Conservation (phyloP, 2,329 filamentous ascomycete genomes). For the Epichloe amarillans region DNA sequence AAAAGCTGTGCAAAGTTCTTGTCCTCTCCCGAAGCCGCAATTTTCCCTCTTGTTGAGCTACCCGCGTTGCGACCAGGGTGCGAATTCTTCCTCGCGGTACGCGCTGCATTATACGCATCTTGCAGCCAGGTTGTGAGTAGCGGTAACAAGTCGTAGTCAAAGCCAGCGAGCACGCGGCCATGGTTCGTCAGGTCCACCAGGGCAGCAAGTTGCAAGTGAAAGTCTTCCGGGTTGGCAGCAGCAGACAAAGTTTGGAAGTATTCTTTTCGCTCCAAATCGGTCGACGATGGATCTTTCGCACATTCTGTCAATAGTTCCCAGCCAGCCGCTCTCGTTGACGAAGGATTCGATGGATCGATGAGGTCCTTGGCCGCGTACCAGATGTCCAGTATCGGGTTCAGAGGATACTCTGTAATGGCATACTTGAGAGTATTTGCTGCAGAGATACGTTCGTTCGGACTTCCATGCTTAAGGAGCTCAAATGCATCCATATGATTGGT, state of each 20-base stretch:
- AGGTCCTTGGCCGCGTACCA: constrained; percentile 56
- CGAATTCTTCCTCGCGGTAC: constrained; percentile 34
- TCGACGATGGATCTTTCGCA: constrained; percentile 46
- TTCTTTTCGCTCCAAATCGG: constrained; percentile 52
- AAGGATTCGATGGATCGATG: constrained; percentile 43
- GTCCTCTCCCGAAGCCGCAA: constrained; percentile 37
- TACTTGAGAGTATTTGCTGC: constrained; percentile 45
- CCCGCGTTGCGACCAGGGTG: constrained; percentile 23
- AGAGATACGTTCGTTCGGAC: constrained; percentile 37
- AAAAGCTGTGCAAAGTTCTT: constrained; percentile 52
- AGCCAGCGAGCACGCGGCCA: constrained; percentile 50
- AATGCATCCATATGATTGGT: constrained; percentile 40
- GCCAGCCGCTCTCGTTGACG: constrained; percentile 41
- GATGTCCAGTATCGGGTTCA: constrained; percentile 46
- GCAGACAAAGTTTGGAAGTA: constrained; percentile 51
- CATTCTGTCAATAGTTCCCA: constrained; percentile 55
- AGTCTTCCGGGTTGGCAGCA: constrained; percentile 45
- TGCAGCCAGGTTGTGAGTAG: constrained; percentile 48
- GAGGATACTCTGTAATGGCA: constrained; percentile 43
- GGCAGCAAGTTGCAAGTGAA: constrained; percentile 51
- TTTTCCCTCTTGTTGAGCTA: constrained; percentile 22
- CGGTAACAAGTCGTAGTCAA: constrained; percentile 53
- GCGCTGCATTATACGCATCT: constrained; percentile 39
- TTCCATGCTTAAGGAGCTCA: constrained; percentile 39
- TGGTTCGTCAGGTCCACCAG: constrained; percentile 47